phyloP scores from a whole-genome alignment of 495 filamentous ascomycete species.

The Aspergillus funiculosus region DNA sequence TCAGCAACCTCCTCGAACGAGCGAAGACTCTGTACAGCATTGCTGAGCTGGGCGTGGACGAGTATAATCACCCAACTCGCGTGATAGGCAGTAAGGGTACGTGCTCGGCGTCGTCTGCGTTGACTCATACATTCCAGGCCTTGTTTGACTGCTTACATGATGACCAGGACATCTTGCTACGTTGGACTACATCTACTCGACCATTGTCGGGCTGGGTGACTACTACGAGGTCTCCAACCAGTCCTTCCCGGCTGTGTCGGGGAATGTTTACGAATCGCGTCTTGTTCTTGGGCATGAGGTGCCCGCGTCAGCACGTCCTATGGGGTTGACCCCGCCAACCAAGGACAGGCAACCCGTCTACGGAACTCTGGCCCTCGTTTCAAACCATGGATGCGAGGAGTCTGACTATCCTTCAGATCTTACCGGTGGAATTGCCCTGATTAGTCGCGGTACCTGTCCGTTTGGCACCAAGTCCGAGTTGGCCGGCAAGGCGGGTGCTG shows the following conservation, averaged over 20 bases:
- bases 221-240: constrained; percentile 57
- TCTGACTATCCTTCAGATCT: constrained; percentile 43
- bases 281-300: constrained; percentile 50
- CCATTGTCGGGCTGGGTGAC: constrained; percentile 42
- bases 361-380: constrained; percentile 16
- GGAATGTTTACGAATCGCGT: constrained; percentile 52
- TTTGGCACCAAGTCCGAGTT: constrained; percentile 55
- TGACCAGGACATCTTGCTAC: constrained; percentile 51
- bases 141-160: constrained; percentile 6
- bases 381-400: constrained; percentile 49
- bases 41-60: constrained; percentile 46
- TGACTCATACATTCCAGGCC: background rate
- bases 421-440: constrained; percentile 48
- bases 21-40: constrained; percentile 53
- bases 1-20: constrained; percentile 45
- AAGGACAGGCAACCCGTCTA: constrained; percentile 45
- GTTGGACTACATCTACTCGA: constrained; percentile 53
- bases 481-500: constrained; percentile 52
- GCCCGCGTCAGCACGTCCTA: constrained; percentile 45
- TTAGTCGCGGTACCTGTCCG: constrained; percentile 52
- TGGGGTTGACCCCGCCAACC: constrained; percentile 57
- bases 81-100: constrained; percentile 58
- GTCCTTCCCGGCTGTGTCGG: constrained; percentile 52
- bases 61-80: constrained; percentile 57
- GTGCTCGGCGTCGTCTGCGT: no score